These are phyloP conservation scores for Nothophaeocryptopus gaeumannii DNA, from an alignment of 2,329 filamentous ascomycete species.

Conservation along the genomic window DNA sequence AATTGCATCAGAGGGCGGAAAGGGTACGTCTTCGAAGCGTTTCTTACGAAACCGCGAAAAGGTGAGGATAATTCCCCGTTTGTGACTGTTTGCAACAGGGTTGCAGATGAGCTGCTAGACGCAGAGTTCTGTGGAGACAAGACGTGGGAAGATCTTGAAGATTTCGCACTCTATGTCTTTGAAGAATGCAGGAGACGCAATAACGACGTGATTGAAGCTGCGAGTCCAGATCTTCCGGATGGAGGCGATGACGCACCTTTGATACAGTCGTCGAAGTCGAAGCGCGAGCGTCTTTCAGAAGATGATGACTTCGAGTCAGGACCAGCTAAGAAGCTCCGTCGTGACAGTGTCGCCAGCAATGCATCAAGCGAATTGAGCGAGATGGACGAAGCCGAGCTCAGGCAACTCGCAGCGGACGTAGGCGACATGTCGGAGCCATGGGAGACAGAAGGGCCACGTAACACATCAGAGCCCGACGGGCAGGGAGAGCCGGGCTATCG, in stretches of 20 bases:
- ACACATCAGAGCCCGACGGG: too few species aligned
- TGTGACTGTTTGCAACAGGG: not conserved
- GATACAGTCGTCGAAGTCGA: too few species aligned
- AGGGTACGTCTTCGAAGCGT: slow-evolving; percentile 7
- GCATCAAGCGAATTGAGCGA: too few species aligned
- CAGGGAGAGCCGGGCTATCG: too few species aligned
- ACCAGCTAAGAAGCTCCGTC: slow-evolving; percentile 37
- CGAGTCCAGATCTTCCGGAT: too few species aligned
- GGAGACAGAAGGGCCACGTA: too few species aligned
- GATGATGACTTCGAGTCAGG: slow-evolving; percentile 12
- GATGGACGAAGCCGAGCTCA: too few species aligned
- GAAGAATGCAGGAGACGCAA: not conserved
- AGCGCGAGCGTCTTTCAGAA: not conserved
- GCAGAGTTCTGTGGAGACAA: slow-evolving; percentile 2
- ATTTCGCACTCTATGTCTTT: slow-evolving; percentile 3
- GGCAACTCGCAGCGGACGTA: slow-evolving; percentile 5
- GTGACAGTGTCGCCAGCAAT: too few species aligned
- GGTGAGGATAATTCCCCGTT: not conserved
- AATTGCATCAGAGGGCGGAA: not conserved
- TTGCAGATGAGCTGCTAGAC: not conserved
- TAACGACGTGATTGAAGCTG: too few species aligned
- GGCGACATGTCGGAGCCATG: not conserved
- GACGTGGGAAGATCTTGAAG: slow-evolving; percentile 5
- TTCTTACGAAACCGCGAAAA: slow-evolving; percentile 6
- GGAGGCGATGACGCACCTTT: not conserved